Evolutionary conservation across 1,284 basidiomycete genomes (phyloP).

Genomic region (Trichosporon asahii): DNA sequence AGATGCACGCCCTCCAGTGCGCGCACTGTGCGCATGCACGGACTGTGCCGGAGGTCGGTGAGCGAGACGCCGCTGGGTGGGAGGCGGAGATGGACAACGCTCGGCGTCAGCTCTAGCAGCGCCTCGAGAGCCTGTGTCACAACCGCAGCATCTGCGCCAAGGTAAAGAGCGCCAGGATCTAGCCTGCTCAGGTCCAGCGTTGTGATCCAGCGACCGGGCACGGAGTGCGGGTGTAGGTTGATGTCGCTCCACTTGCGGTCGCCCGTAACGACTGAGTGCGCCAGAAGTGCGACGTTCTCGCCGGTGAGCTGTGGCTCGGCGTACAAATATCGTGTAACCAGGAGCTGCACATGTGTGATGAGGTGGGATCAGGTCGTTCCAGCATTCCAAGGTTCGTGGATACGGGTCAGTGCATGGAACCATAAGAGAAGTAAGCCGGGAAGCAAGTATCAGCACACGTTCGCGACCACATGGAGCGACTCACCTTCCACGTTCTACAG

Average conservation of each 20-base stretch:
- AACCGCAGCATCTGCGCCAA: slow-evolving; percentile 60
- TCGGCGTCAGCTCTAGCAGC: slow-evolving; percentile 68
- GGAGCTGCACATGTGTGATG: slow-evolving; percentile 55
- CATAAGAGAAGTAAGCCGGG: background rate
- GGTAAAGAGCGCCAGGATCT: slow-evolving; percentile 55
- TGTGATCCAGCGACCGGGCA: slow-evolving; percentile 78
- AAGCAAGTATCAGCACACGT: slow-evolving; percentile 3
- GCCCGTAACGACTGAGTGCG: slow-evolving; percentile 58
- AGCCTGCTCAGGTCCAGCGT: slow-evolving; percentile 65
- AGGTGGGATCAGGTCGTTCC: background rate
- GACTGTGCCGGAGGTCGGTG: slow-evolving; percentile 55
- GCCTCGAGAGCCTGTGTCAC: slow-evolving; percentile 20
- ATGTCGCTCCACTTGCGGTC: slow-evolving; percentile 81
- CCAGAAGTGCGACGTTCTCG: slow-evolving; percentile 59
- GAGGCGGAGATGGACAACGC: slow-evolving; percentile 61
- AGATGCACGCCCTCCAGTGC: slow-evolving; percentile 60
- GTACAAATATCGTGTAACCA: slow-evolving; percentile 67
- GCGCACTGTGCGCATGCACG: slow-evolving; percentile 52
- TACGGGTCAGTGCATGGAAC: background rate
- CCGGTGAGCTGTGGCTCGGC: slow-evolving; percentile 57
- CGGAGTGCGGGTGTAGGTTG: slow-evolving; percentile 72
- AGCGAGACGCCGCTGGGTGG: slow-evolving; percentile 58
- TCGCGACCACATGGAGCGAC: slow-evolving; percentile 33
- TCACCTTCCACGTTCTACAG: slow-evolving; percentile 69
- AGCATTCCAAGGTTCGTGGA: background rate